Percentiles rank a stretch among this genome's conserved stretches.
These are phyloP conservation scores for Eutypa lata DNA, from an alignment of 2,329 filamentous ascomycete species.

Conservation along the genomic window DNA sequence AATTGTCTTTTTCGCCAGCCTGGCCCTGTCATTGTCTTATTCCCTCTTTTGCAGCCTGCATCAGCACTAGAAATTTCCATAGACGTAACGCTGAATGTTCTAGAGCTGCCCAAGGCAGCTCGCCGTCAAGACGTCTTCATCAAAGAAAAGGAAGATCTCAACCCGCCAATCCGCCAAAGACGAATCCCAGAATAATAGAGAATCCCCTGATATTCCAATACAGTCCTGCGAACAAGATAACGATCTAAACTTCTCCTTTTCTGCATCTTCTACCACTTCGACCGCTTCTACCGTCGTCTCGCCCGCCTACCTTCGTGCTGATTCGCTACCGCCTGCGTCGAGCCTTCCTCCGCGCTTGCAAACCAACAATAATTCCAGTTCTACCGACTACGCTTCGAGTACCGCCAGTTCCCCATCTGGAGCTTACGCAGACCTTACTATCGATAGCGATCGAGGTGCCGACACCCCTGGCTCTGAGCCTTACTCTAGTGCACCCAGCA, in stretches of 20 bases:
- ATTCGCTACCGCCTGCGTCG: slow-evolving; percentile 41
- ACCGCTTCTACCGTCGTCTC: slow-evolving; percentile 37
- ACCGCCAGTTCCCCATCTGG: slow-evolving; percentile 56
- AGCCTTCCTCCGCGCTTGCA: slow-evolving; percentile 52
- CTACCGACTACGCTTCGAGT: slow-evolving; percentile 51
- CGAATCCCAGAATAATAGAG: slow-evolving; percentile 28
- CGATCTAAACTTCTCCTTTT: slow-evolving; percentile 50
- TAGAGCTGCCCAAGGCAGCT: slow-evolving; percentile 65
- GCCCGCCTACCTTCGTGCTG: slow-evolving; percentile 24
- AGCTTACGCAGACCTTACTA: slow-evolving; percentile 54
- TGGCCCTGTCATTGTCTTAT: slow-evolving; percentile 1
- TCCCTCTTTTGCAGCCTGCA: slow-evolving; percentile 5
- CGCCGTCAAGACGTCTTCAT: slow-evolving; percentile 69
- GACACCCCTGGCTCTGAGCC: slow-evolving; percentile 40
- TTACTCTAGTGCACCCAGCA: slow-evolving; percentile 33
- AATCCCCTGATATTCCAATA: slow-evolving; percentile 43
- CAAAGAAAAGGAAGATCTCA: slow-evolving; percentile 69
- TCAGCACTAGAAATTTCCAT: slow-evolving; percentile 4
- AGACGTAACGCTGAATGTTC: slow-evolving; percentile 15
- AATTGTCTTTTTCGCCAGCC: slow-evolving; percentile 4
- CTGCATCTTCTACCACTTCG: slow-evolving; percentile 36
- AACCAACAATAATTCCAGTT: slow-evolving; percentile 37
- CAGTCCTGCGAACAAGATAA: slow-evolving; percentile 51
- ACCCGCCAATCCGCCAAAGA: slow-evolving; percentile 44
- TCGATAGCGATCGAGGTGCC: slow-evolving; percentile 52